phyloP scores from a whole-genome alignment of 1,139 yeast genomes.

The Candida glucosophila region DNA sequence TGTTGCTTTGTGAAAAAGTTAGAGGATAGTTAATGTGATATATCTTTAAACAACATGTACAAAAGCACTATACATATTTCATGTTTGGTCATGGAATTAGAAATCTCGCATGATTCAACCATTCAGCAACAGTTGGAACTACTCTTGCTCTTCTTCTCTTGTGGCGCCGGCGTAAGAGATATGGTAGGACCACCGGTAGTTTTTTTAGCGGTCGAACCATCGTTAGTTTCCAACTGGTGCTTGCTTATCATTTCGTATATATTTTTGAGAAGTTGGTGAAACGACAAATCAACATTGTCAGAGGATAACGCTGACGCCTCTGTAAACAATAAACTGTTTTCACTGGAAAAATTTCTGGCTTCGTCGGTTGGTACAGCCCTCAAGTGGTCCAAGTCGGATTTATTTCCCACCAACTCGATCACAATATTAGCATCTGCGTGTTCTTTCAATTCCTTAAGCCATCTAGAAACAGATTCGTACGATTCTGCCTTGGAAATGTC shows the following conservation, averaged over 20 bases:
- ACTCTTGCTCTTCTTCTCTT: slow-evolving; percentile 56
- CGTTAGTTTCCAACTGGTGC: slow-evolving; percentile 72
- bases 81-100: too few species aligned
- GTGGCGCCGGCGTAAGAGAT: slow-evolving; percentile 88
- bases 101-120: too few species aligned
- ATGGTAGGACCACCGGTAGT: slow-evolving; percentile 81
- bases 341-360: slow-evolving; percentile 91
- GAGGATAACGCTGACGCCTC: slow-evolving; percentile 97
- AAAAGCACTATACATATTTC: too few species aligned
- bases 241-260: slow-evolving; percentile 89
- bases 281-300: slow-evolving; percentile 90
- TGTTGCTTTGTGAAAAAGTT: too few species aligned
- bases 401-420: slow-evolving; percentile 81
- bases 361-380: slow-evolving; percentile 98
- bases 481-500: slow-evolving; percentile 91
- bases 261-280: slow-evolving; percentile 84
- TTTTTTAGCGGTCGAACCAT: slow-evolving; percentile 23
- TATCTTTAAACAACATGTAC: too few species aligned
- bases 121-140: slow-evolving; percentile 58
- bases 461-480: slow-evolving; percentile 87
- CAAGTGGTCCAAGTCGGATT: slow-evolving; percentile 89
- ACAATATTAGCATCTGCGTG: slow-evolving; percentile 97
- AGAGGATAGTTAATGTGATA: too few species aligned
- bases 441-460: slow-evolving; percentile 93
- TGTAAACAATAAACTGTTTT: slow-evolving; percentile 83